These are phyloP conservation scores for Fagus crenata DNA, from an alignment of 306 rosid genomes.

Conservation along the genomic window DNA sequence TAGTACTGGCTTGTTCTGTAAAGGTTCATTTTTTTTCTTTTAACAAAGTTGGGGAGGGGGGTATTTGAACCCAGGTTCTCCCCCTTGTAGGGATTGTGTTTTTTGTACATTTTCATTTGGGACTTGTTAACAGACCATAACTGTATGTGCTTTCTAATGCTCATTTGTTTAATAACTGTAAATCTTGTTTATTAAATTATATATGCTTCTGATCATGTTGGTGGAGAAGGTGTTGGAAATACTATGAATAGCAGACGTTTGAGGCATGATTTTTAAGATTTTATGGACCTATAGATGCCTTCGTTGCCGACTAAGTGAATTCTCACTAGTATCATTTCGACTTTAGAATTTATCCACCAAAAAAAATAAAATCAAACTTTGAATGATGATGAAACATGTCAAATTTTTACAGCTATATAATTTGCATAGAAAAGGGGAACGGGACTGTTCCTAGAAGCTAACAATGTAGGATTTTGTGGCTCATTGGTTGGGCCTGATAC, in stretches of 20 bases:
- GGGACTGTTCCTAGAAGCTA: too few species aligned
- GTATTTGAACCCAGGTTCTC: too few species aligned
- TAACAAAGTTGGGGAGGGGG: too few species aligned
- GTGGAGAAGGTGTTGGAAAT: neutral
- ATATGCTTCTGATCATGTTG: neutral
- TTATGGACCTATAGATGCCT: neutral
- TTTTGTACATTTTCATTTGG: neutral
- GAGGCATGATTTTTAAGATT: too few species aligned
- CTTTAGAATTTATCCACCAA: neutral
- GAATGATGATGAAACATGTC: too few species aligned
- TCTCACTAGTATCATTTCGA: neutral
- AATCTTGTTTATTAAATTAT: neutral
- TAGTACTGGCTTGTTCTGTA: constrained; percentile 3
- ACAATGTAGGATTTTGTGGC: too few species aligned
- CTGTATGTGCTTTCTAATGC: neutral
- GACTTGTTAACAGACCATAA: neutral
- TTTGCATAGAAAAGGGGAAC: too few species aligned
- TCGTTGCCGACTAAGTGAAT: neutral
- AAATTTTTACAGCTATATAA: too few species aligned
- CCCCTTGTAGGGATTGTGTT: neutral
- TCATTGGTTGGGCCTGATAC: too few species aligned
- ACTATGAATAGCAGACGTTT: too few species aligned
- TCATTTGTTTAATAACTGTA: neutral
- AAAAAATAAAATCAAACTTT: too few species aligned
- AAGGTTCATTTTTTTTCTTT: neutral